A percentile compares a stretch with the other conserved stretches of the same genome.
Evolutionary conservation across 352 stramenopile species (phyloP).

Genomic region (Globisporangium uncinulatum): DNA sequence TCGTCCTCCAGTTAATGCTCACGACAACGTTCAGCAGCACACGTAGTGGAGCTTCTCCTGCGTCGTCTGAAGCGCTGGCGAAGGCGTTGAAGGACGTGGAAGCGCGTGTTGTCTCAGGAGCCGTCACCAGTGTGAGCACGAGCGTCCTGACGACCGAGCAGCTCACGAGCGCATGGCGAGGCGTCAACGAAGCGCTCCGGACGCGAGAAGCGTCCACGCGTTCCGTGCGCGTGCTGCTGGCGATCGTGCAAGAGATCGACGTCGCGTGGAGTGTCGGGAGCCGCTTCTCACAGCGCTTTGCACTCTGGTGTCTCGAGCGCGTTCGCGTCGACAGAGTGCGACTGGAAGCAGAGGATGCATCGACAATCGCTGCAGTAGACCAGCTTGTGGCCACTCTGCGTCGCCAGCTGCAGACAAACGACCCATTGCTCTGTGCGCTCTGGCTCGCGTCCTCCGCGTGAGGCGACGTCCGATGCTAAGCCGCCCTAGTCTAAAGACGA

Average conservation of each 20-base stretch:
- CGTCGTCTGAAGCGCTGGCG: background rate
- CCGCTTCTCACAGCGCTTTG: conserved; percentile 42
- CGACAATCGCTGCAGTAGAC: background rate
- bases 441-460: background rate
- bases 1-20: conserved; percentile 45
- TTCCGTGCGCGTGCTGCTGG: conserved; percentile 3
- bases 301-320: conserved; percentile 36
- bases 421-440: conserved; percentile 15
- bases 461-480: background rate
- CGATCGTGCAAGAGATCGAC: conserved; percentile 31
- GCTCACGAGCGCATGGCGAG: background rate
- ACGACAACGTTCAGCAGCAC: conserved; percentile 3
- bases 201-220: background rate
- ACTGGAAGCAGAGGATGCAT: background rate
- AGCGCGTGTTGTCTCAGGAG: conserved; percentile 1
- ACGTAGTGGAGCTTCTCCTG: background rate
- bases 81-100: conserved; percentile 7
- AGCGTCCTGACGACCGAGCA: background rate
- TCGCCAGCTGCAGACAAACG: conserved; percentile 1
- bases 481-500: too few species aligned
- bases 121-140: background rate
- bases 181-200: background rate
- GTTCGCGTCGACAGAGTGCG: conserved; percentile 1
- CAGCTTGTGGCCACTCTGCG: conserved; percentile 8
- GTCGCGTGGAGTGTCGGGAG: conserved; percentile 33